These are phyloP conservation scores for Phytophthora europaea DNA, from an alignment of 352 stramenopile genomes.

Conservation along the genomic window DNA sequence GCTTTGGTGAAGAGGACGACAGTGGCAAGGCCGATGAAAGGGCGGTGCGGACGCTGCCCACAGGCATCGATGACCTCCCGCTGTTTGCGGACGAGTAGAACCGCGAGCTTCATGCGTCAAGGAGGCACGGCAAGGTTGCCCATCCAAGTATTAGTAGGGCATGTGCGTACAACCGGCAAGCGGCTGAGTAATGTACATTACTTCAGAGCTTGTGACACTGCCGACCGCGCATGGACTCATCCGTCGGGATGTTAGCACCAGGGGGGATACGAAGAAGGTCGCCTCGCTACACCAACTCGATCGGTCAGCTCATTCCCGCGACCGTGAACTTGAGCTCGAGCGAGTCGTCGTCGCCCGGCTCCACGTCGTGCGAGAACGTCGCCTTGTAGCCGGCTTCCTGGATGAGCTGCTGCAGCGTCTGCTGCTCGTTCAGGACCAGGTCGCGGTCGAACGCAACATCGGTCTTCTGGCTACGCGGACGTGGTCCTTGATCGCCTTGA, in stretches of 20 bases:
- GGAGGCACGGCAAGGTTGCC: no score
- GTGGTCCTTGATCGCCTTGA: constrained; percentile 90
- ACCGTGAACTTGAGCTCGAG: constrained; percentile 87
- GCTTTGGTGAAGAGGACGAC: constrained; percentile 44
- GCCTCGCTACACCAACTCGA: no score
- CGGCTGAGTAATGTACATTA: no score
- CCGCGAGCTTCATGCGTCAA: constrained; percentile 84
- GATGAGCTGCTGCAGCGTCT: constrained; percentile 66
- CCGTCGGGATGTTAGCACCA: no score
- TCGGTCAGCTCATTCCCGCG: constrained; percentile 74
- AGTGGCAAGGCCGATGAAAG: constrained; percentile 27
- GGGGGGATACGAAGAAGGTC: no score
- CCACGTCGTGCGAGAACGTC: constrained; percentile 81
- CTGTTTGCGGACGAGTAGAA: constrained; percentile 91
- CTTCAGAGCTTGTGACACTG: no score
- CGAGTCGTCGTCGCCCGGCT: constrained; percentile 79
- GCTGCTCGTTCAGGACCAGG: constrained; percentile 64
- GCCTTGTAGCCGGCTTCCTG: constrained; percentile 82
- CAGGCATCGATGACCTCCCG: constrained; percentile 90
- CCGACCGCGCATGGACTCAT: no score
- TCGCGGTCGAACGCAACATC: constrained; percentile 86
- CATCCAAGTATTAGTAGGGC: no score
- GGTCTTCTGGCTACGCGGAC: constrained; percentile 88
- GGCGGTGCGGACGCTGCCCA: constrained; percentile 56
- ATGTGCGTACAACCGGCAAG: no score